Conservation (phyloP, 768 basidiomycete species). For the Naematelia aurantialba region DNA sequence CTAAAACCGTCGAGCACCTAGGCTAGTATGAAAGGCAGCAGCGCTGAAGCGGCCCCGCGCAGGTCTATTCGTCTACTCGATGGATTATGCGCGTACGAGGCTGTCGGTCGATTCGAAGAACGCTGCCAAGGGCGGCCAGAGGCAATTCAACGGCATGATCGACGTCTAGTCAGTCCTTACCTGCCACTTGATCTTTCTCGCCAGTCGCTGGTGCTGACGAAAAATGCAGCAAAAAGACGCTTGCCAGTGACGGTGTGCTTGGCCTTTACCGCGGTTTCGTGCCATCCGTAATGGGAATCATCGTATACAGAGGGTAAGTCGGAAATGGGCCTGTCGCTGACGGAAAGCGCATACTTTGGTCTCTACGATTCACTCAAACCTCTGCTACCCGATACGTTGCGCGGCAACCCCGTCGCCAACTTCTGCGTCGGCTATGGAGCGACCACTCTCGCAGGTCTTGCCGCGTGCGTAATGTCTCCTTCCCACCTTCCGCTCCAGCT, state of each 20-base stretch:
- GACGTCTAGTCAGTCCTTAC: conserved; percentile 50
- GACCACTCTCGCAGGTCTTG: conserved; percentile 49
- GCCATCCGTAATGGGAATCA: conserved; percentile 54
- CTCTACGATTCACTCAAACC: conserved; percentile 53
- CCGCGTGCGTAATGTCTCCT: background rate
- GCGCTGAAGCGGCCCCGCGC: background rate
- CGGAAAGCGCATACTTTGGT: conserved; percentile 48
- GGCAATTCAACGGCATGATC: conserved; percentile 53
- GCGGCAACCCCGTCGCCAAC: conserved; percentile 53
- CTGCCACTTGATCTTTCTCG: background rate
- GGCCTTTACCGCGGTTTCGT: conserved; percentile 55
- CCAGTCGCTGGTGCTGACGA: background rate
- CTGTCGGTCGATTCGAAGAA: conserved; percentile 53
- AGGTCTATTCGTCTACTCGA: conserved; percentile 54
- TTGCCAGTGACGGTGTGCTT: conserved; percentile 52
- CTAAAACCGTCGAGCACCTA: too few species aligned
- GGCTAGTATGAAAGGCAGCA: background rate
- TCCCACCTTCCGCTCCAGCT: background rate
- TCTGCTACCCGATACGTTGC: conserved; percentile 51
- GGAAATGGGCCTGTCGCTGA: background rate
- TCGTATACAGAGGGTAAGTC: conserved; percentile 52
- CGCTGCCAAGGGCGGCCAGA: conserved; percentile 50
- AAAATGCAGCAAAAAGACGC: conserved; percentile 48
- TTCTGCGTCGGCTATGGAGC: conserved; percentile 54
- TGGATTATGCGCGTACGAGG: conserved; percentile 55